Percentiles rank a stretch among this genome's conserved stretches.
Evolutionary conservation across 2,329 filamentous ascomycete species (phyloP).

Genomic region (Emmonsiellopsis sp.): DNA sequence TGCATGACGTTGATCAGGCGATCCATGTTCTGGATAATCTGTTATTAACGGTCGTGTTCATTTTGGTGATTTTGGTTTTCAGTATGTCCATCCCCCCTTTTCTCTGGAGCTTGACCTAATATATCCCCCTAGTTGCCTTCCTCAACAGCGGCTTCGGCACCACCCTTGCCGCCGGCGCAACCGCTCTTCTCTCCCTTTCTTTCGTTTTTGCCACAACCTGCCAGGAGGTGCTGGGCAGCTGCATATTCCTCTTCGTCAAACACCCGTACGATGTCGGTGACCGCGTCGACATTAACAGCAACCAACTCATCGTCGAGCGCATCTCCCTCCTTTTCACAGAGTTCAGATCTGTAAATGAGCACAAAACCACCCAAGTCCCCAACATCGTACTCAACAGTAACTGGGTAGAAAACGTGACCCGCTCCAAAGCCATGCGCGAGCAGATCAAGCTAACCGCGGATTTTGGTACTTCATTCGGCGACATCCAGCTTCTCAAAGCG

Average conservation of each 20-base stretch:
- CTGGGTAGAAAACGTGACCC: slow-evolving; percentile 92
- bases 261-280: slow-evolving; percentile 96
- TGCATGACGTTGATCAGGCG: slow-evolving; percentile 96
- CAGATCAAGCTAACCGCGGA: slow-evolving; percentile 68
- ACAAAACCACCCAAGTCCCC: slow-evolving; percentile 72
- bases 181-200: slow-evolving; percentile 84
- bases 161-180: slow-evolving; percentile 81
- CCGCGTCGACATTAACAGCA: slow-evolving; percentile 65
- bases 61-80: slow-evolving; percentile 78
- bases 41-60: slow-evolving; percentile 67
- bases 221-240: slow-evolving; percentile 94
- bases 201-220: slow-evolving; percentile 90
- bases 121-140: slow-evolving; percentile 55
- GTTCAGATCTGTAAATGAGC: slow-evolving; percentile 72
- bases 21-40: slow-evolving; percentile 84
- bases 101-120: slow-evolving; percentile 17
- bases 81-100: slow-evolving; percentile 40
- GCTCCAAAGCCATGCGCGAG: slow-evolving; percentile 87
- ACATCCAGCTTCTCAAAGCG: slow-evolving; percentile 71
- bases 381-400: slow-evolving; percentile 85
- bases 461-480: slow-evolving; percentile 81
- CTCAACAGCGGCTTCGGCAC: slow-evolving; percentile 78
- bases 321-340: slow-evolving; percentile 91
- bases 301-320: slow-evolving; percentile 74
- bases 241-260: slow-evolving; percentile 98